Evolutionary conservation across 1,139 yeast genomes (phyloP).

Genomic region (Cylindricascospora bacillispora): DNA sequence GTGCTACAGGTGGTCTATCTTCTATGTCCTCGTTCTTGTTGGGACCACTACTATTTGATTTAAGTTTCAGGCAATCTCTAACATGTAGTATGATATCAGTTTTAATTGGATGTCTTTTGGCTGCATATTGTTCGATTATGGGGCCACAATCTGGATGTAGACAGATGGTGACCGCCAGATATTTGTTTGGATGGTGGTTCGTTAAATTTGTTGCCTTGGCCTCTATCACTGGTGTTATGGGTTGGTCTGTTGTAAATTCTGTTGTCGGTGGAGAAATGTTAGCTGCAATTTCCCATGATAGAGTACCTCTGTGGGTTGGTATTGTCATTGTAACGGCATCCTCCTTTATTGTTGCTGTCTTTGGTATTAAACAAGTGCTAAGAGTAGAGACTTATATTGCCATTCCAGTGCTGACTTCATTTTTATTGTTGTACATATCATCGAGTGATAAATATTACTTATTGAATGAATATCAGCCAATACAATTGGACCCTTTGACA

Average conservation of each 20-base stretch:
- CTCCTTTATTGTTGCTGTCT: slow-evolving; percentile 55
- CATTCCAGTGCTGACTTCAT: slow-evolving; percentile 57
- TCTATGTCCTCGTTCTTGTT: slow-evolving; percentile 72
- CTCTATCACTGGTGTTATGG: slow-evolving; percentile 62
- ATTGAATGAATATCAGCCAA: slow-evolving; percentile 22
- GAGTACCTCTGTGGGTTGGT: slow-evolving; percentile 59
- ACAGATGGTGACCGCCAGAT: slow-evolving; percentile 75
- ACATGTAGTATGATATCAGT: slow-evolving; percentile 51
- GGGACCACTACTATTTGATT: slow-evolving; percentile 57
- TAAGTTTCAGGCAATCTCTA: slow-evolving; percentile 52
- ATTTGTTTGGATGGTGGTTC: slow-evolving; percentile 72
- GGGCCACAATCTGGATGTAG: slow-evolving; percentile 83
- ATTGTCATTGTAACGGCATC: slow-evolving; percentile 54
- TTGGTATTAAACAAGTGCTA: slow-evolving; percentile 62
- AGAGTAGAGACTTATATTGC: slow-evolving; percentile 58
- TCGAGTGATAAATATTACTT: slow-evolving; percentile 40
- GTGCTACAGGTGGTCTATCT: slow-evolving; percentile 75
- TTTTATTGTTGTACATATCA: slow-evolving; percentile 56
- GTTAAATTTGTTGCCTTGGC: slow-evolving; percentile 61
- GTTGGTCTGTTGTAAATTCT: slow-evolving; percentile 77
- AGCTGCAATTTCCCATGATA: slow-evolving; percentile 47
- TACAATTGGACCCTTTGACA: slow-evolving; percentile 29
- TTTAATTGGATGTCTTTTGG: slow-evolving; percentile 55
- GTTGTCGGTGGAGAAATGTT: slow-evolving; percentile 81
- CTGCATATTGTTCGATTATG: slow-evolving; percentile 73